phyloP scores from a whole-genome alignment of 164 flowering plant genomes.

The Nymphaea thermarum region DNA sequence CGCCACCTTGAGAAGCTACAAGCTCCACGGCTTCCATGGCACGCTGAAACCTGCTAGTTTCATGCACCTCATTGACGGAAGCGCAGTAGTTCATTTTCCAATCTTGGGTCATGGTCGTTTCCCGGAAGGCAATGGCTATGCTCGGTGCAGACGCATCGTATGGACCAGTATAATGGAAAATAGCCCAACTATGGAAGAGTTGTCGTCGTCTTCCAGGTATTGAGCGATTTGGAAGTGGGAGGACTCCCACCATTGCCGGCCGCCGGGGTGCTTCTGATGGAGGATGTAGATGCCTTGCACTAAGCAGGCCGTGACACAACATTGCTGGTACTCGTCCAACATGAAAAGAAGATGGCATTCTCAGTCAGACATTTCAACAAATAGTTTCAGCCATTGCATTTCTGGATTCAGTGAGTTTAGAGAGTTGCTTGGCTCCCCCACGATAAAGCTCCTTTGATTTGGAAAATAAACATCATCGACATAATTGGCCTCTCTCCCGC shows the following conservation, averaged over 20 bases:
- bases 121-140: slow-evolving; percentile 73
- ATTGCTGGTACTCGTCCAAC: slow-evolving; percentile 48
- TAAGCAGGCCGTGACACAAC: slow-evolving; percentile 73
- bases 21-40: slow-evolving; percentile 61
- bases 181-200: slow-evolving; percentile 60
- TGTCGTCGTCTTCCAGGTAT: slow-evolving; percentile 54
- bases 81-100: slow-evolving; percentile 33
- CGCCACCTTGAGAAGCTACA: slow-evolving; percentile 24
- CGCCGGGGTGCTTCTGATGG: slow-evolving; percentile 46
- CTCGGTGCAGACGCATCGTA: slow-evolving; percentile 33
- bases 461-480: too few species aligned
- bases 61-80: slow-evolving; percentile 26
- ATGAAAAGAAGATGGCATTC: slow-evolving; percentile 14
- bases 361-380: too few species aligned
- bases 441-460: too few species aligned
- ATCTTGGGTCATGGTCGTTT: slow-evolving; percentile 47
- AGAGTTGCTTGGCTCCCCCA: too few species aligned
- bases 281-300: slow-evolving; percentile 72
- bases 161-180: slow-evolving; percentile 15
- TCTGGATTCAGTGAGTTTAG: too few species aligned
- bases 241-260: slow-evolving; percentile 81
- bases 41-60: slow-evolving; percentile 47
- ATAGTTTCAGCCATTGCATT: too few species aligned
- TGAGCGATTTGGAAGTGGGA: slow-evolving; percentile 40
- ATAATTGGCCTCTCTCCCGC: too few species aligned